Evolutionary conservation across 352 stramenopile species (phyloP).

Genomic region (Pythium rhizo-oryzae): DNA sequence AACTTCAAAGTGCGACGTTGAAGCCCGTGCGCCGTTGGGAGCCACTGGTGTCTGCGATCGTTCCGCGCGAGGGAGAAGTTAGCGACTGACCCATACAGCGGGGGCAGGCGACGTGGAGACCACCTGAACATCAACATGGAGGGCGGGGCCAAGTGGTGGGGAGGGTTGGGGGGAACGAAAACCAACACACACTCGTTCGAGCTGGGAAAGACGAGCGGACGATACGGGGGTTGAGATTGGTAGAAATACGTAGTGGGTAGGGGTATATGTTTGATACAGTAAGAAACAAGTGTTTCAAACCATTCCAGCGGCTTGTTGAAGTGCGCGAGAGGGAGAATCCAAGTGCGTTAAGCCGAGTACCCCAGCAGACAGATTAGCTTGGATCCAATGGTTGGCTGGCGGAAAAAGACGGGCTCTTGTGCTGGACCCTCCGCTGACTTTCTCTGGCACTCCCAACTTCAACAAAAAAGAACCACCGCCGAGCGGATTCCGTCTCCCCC

Average conservation of each 20-base stretch:
- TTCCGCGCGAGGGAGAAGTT: slow-evolving; percentile 35
- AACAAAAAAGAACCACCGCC: slow-evolving; percentile 60
- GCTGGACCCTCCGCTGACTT: slow-evolving; percentile 17
- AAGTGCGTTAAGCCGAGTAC: slow-evolving; percentile 23
- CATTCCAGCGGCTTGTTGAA: slow-evolving; percentile 42
- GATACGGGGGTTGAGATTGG: slow-evolving; percentile 20
- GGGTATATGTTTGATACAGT: slow-evolving; percentile 27
- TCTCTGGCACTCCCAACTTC: slow-evolving; percentile 55
- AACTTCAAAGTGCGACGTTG: slow-evolving; percentile 40
- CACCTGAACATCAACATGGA: slow-evolving; percentile 38
- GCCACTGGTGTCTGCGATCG: slow-evolving; percentile 28
- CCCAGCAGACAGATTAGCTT: slow-evolving; percentile 22
- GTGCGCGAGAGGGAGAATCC: slow-evolving; percentile 32
- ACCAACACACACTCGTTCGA: slow-evolving; percentile 23
- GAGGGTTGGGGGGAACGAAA: slow-evolving; percentile 12
- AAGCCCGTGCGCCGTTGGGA: slow-evolving; percentile 28
- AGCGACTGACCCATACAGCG: slow-evolving; percentile 31
- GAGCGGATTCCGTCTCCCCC: too few species aligned
- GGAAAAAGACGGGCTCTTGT: slow-evolving; percentile 19
- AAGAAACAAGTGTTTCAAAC: slow-evolving; percentile 36
- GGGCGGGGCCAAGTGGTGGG: slow-evolving; percentile 3
- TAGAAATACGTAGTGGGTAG: slow-evolving; percentile 6
- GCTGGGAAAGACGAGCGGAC: slow-evolving; percentile 16
- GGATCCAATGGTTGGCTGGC: slow-evolving; percentile 24
- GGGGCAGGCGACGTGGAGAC: background rate